These are phyloP conservation scores for Colletotrichum lini DNA, from an alignment of 2,329 filamentous ascomycete genomes.

Conservation along the genomic window DNA sequence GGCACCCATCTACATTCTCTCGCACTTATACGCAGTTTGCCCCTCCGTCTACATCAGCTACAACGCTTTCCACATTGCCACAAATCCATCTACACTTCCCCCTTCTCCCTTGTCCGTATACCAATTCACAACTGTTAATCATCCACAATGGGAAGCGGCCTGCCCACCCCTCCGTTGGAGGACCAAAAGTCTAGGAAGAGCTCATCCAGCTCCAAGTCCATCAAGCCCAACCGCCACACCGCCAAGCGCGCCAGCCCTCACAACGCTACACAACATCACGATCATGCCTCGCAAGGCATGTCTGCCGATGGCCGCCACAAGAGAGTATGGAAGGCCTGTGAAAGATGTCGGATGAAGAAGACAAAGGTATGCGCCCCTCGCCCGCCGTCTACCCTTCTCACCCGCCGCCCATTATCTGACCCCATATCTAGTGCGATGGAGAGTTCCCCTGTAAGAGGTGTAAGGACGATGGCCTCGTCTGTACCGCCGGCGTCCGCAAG, in stretches of 20 bases:
- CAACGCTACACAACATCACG: conserved; percentile 54
- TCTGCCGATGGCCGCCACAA: conserved; percentile 70
- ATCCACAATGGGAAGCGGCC: conserved; percentile 63
- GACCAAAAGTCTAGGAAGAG: conserved; percentile 60
- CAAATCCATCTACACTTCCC: conserved; percentile 9
- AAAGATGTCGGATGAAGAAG: conserved; percentile 79
- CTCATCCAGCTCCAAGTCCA: conserved; percentile 60
- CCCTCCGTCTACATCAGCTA: conserved; percentile 26
- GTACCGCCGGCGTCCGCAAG: conserved; percentile 74
- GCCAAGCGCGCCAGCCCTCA: conserved; percentile 65
- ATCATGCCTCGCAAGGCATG: conserved; percentile 55
- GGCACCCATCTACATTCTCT: conserved; percentile 13
- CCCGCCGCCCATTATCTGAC: not conserved
- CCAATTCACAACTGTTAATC: conserved; percentile 16
- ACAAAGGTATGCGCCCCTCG: conserved; percentile 67
- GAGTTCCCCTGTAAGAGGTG: conserved; percentile 77
- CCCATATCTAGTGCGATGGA: conserved; percentile 68
- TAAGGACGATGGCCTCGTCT: conserved; percentile 75
- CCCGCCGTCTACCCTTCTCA: not conserved
- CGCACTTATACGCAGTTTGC: conserved; percentile 34
- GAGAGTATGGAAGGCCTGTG: conserved; percentile 77
- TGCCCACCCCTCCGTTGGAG: conserved; percentile 69
- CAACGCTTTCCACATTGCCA: conserved; percentile 1
- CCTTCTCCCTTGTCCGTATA: not conserved
- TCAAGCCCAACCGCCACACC: conserved; percentile 66